Evolutionary conservation across 2,329 filamentous ascomycete species (phyloP).

Genomic region (Aureobasidium sp.): DNA sequence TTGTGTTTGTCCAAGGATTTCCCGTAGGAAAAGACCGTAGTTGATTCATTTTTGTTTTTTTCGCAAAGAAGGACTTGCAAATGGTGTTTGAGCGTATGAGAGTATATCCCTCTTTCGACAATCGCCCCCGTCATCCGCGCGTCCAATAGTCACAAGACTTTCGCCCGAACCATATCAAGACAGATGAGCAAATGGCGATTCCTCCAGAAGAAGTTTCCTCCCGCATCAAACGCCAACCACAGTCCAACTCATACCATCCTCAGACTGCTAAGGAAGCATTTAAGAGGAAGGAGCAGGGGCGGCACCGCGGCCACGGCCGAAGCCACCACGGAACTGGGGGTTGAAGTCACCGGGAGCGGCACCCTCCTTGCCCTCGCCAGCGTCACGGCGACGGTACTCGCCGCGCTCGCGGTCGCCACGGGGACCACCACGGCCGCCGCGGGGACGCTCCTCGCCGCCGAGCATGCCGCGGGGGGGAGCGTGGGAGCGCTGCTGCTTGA

Average conservation of each 20-base stretch:
- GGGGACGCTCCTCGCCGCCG: slow-evolving; percentile 68
- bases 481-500: slow-evolving; percentile 99
- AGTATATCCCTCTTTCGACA: not conserved
- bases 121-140: not conserved
- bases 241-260: not conserved
- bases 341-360: slow-evolving; percentile 86
- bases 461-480: slow-evolving; percentile 98
- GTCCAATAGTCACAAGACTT: not conserved
- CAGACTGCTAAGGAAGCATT: not conserved
- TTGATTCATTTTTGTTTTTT: slow-evolving; percentile 5
- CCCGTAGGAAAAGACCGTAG: slow-evolving; percentile 3
- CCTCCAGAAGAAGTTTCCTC: not conserved
- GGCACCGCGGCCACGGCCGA: slow-evolving; percentile 76
- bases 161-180: slow-evolving; percentile 5
- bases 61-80: slow-evolving; percentile 1
- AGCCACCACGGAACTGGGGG: slow-evolving; percentile 57
- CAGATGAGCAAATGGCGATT: not conserved
- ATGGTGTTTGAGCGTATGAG: not conserved
- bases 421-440: slow-evolving; percentile 71
- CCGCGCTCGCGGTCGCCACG: slow-evolving; percentile 63
- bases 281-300: slow-evolving; percentile 39
- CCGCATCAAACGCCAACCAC: not conserved
- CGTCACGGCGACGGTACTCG: slow-evolving; percentile 73
- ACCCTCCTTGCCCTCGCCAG: slow-evolving; percentile 63
- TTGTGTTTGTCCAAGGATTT: not conserved